phyloP scores from a whole-genome alignment of 345 rosid genomes.

The Eutrema japonicum region DNA sequence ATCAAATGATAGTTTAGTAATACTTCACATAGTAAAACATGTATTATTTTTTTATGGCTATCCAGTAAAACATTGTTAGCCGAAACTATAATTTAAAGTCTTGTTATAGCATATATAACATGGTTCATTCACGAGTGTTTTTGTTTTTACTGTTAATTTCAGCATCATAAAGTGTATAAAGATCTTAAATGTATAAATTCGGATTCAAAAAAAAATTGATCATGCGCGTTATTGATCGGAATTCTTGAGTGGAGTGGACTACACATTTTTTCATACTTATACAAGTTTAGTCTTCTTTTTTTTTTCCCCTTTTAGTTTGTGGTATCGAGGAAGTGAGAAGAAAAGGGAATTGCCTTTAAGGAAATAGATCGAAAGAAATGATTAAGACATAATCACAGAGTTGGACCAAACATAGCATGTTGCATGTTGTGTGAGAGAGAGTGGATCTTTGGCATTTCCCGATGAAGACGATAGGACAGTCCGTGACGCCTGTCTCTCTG shows the following conservation, averaged over 20 bases:
- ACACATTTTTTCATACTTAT: constrained; percentile 7
- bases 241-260: constrained; percentile 22
- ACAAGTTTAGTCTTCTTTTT: constrained; percentile 4
- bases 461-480: constrained; percentile 57
- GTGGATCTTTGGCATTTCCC: constrained; percentile 53
- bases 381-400: constrained; percentile 58
- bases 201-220: neutral
- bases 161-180: neutral
- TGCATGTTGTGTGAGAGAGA: constrained; percentile 44
- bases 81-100: neutral
- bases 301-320: neutral
- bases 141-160: neutral
- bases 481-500: constrained; percentile 69
- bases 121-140: neutral
- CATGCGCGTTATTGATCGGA: neutral
- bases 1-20: neutral
- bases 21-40: neutral
- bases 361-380: constrained; percentile 53
- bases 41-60: neutral
- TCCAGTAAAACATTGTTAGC: neutral
- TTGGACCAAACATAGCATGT: constrained; percentile 48
- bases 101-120: constrained; percentile 2
- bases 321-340: constrained; percentile 35
- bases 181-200: neutral
- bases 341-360: constrained; percentile 50